Percentiles rank a stretch among this genome's conserved stretches.
These are phyloP conservation scores for Entoloma clypeatum DNA, from an alignment of 1,284 basidiomycete genomes.

Conservation along the genomic window DNA sequence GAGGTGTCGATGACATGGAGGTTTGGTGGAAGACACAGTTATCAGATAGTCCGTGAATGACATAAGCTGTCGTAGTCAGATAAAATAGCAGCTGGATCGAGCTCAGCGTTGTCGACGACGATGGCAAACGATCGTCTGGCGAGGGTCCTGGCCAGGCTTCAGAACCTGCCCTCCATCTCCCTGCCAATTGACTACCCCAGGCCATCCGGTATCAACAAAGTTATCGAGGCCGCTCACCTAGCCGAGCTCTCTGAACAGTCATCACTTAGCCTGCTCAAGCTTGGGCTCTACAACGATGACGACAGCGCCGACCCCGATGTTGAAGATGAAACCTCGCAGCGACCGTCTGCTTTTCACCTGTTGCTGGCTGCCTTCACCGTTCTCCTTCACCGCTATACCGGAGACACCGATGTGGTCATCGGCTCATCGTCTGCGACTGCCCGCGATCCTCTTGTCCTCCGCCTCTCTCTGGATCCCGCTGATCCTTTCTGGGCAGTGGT, in stretches of 20 bases:
- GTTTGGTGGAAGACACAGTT: slow-evolving; percentile 10
- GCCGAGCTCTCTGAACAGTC: slow-evolving; percentile 66
- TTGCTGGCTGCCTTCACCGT: slow-evolving; percentile 90
- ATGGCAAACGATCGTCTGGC: slow-evolving; percentile 42
- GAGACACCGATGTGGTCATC: slow-evolving; percentile 92
- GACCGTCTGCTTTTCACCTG: slow-evolving; percentile 88
- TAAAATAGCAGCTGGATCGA: too few species aligned
- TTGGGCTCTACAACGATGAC: slow-evolving; percentile 67
- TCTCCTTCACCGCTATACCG: slow-evolving; percentile 92
- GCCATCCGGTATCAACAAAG: slow-evolving; percentile 66
- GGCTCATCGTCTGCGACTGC: slow-evolving; percentile 84
- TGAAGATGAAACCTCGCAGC: too few species aligned
- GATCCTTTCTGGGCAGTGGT: slow-evolving; percentile 94
- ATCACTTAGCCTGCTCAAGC: slow-evolving; percentile 69
- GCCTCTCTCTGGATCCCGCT: slow-evolving; percentile 80
- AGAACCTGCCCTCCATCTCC: slow-evolving; percentile 85
- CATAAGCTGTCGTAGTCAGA: too few species aligned
- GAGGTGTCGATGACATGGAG: background rate
- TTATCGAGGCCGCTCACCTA: slow-evolving; percentile 76
- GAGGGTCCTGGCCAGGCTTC: slow-evolving; percentile 58
- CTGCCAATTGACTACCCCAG: slow-evolving; percentile 97
- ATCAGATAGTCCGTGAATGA: slow-evolving; percentile 10
- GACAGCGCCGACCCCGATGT: slow-evolving; percentile 44
- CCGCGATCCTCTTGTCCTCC: slow-evolving; percentile 80
- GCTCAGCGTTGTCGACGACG: background rate